phyloP scores from a whole-genome alignment of 108 stramenopile genomes.

The Fragilaria radians region DNA sequence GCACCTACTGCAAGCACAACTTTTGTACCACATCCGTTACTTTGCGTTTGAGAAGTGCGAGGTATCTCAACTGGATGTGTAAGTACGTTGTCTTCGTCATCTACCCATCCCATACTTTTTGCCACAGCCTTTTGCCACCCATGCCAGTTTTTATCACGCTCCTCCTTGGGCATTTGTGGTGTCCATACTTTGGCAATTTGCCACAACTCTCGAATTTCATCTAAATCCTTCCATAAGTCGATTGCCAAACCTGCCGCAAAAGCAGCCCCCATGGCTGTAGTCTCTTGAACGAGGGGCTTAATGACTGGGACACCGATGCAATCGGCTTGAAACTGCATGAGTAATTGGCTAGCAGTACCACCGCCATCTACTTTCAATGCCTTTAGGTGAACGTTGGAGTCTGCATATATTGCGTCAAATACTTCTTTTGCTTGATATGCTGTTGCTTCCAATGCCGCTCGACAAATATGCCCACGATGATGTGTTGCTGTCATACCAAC shows the following conservation, averaged over 20 bases:
- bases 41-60: background rate
- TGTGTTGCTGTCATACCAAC: conserved; percentile 91
- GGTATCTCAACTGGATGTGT: background rate
- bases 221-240: conserved; percentile 80
- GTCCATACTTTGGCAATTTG: conserved; percentile 50
- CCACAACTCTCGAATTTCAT: conserved; percentile 81
- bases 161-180: conserved; percentile 55
- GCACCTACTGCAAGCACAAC: background rate
- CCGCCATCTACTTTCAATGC: conserved; percentile 91
- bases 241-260: conserved; percentile 96
- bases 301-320: conserved; percentile 81
- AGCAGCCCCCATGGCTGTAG: conserved; percentile 94
- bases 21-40: background rate
- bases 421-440: conserved; percentile 91
- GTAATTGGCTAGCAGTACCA: conserved; percentile 80
- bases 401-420: conserved; percentile 84
- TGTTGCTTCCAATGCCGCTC: conserved; percentile 93
- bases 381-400: conserved; percentile 60
- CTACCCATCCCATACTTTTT: conserved; percentile 82
- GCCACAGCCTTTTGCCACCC: conserved; percentile 92
- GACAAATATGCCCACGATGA: conserved; percentile 80
- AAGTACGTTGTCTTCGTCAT: conserved; percentile 7
- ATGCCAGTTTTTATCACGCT: conserved; percentile 49
- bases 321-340: conserved; percentile 98
- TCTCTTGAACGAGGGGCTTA: conserved; percentile 81